Evolutionary conservation across 202 grass and related monocot genomes (phyloP).

Genomic region (Setaria italica): DNA sequence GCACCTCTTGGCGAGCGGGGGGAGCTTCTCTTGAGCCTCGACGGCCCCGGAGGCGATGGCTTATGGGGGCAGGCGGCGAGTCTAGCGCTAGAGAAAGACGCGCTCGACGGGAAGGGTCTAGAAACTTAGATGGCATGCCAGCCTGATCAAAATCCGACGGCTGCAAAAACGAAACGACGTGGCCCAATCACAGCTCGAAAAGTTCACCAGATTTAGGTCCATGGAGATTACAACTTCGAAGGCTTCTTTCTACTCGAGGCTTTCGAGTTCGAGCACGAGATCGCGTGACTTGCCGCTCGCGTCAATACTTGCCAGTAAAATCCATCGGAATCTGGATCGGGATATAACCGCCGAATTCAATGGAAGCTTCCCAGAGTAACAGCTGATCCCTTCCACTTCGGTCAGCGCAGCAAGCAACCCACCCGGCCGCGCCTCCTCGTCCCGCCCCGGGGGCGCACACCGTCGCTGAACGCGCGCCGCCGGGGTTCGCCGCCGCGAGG

Average conservation of each 20-base stretch:
- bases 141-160: too few relatives aligned
- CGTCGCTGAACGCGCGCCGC: conserved; percentile 1
- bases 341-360: conserved; percentile 3
- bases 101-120: too few relatives aligned
- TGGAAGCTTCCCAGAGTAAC: conserved; percentile 23
- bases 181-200: too few relatives aligned
- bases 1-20: too few relatives aligned
- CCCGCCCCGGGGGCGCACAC: not conserved
- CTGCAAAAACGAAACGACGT: too few relatives aligned
- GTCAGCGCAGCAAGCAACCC: not conserved
- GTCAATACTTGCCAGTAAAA: not conserved
- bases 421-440: not conserved
- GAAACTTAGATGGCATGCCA: too few relatives aligned
- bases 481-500: conserved; percentile 16
- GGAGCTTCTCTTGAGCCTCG: too few relatives aligned
- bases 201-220: too few relatives aligned
- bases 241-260: not conserved
- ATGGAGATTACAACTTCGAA: not conserved
- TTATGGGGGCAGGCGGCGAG: too few relatives aligned
- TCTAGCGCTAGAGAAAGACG: too few relatives aligned
- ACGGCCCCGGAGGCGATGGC: too few relatives aligned
- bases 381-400: conserved; percentile 23
- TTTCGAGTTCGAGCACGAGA: conserved; percentile 2
- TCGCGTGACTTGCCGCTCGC: not conserved
- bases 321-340: not conserved